phyloP scores from a whole-genome alignment of 177 flowering plant genomes.

The Vitis hybrid region DNA sequence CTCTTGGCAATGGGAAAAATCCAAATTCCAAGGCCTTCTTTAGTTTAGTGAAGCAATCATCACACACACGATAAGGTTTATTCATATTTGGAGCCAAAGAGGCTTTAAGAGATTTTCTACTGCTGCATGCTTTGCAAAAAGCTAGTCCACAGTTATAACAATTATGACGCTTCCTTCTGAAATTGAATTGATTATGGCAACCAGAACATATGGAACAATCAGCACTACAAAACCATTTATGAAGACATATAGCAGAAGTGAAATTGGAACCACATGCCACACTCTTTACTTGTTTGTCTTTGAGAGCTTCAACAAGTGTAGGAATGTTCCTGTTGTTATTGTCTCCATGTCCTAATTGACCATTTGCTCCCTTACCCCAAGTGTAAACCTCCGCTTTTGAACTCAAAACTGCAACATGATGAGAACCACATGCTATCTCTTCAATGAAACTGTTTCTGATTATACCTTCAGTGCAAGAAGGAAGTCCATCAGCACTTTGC shows the following conservation, averaged over 20 bases:
- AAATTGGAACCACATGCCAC: conserved; percentile 46
- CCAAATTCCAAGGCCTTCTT: conserved; percentile 26
- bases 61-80: conserved; percentile 51
- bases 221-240: conserved; percentile 29
- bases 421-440: conserved; percentile 56
- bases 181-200: conserved; percentile 36
- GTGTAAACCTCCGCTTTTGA: conserved; percentile 55
- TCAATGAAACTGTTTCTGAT: conserved; percentile 34
- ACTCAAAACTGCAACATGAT: conserved; percentile 51
- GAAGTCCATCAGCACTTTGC: conserved; percentile 35
- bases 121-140: conserved; percentile 40
- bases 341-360: conserved; percentile 52
- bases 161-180: conserved; percentile 45
- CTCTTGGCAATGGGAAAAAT: conserved; percentile 5
- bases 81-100: conserved; percentile 38
- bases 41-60: conserved; percentile 36
- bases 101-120: conserved; percentile 35
- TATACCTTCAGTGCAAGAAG: conserved; percentile 39
- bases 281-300: conserved; percentile 43
- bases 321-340: conserved; percentile 37
- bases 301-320: conserved; percentile 44
- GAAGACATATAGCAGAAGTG: conserved; percentile 48
- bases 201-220: conserved; percentile 43
- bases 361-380: conserved; percentile 65
- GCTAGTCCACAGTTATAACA: conserved; percentile 10